phyloP scores from a whole-genome alignment of 768 basidiomycete species.

The Phlegmacium glaucopus region DNA sequence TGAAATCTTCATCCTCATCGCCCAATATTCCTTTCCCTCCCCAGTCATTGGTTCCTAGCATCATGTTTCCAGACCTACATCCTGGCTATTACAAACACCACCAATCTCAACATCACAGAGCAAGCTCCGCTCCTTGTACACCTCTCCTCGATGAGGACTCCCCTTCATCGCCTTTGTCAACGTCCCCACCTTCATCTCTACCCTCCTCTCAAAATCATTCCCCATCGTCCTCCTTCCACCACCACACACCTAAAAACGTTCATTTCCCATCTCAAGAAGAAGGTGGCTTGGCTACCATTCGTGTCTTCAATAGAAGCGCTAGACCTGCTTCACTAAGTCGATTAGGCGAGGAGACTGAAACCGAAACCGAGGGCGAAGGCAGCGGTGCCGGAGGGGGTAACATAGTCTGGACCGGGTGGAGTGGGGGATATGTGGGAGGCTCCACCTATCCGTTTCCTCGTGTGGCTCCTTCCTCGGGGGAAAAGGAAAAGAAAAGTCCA shows the following conservation, averaged over 20 bases:
- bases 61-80: slow-evolving; percentile 21
- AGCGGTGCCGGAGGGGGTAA: slow-evolving; percentile 11
- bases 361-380: slow-evolving; percentile 31
- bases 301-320: slow-evolving; percentile 62
- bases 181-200: slow-evolving; percentile 31
- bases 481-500: neutral
- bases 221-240: slow-evolving; percentile 24
- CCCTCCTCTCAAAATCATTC: slow-evolving; percentile 28
- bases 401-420: slow-evolving; percentile 5
- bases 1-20: slow-evolving; percentile 61
- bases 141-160: slow-evolving; percentile 24
- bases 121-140: slow-evolving; percentile 59
- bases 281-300: slow-evolving; percentile 57
- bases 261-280: slow-evolving; percentile 76
- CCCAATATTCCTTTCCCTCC: slow-evolving; percentile 41
- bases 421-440: slow-evolving; percentile 10
- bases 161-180: slow-evolving; percentile 11
- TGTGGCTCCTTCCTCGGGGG: slow-evolving; percentile 2
- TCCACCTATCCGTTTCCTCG: slow-evolving; percentile 20
- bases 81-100: slow-evolving; percentile 8
- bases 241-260: slow-evolving; percentile 77
- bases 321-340: slow-evolving; percentile 51
- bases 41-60: slow-evolving; percentile 25
- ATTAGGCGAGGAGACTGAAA: slow-evolving; percentile 38
- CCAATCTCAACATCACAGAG: slow-evolving; percentile 25